A percentile compares a stretch with the other conserved stretches of the same genome.
Evolutionary conservation across 1,284 basidiomycete species (phyloP).

Genomic region (Cutaneotrichosporon curvatum): DNA sequence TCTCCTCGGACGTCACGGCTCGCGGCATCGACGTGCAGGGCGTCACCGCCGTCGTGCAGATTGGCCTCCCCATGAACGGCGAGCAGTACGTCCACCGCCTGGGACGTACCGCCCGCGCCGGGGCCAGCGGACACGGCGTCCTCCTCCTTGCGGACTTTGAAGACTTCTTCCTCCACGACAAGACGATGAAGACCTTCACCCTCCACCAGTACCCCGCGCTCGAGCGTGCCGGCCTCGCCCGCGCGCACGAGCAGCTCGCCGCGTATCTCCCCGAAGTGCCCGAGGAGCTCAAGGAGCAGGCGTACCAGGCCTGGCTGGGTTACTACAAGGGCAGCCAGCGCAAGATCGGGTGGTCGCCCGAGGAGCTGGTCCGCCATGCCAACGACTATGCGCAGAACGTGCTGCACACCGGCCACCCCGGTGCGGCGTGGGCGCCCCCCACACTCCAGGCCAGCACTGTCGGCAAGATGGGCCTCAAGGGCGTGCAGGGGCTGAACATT

Average conservation of each 20-base stretch:
- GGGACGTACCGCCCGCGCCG: conserved; percentile 52
- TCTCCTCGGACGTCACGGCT: conserved; percentile 51
- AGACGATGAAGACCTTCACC: conserved; percentile 49
- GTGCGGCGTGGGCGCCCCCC: conserved; percentile 40
- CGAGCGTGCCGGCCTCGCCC: conserved; percentile 11
- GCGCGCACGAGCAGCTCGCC: conserved; percentile 5
- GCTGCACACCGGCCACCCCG: conserved; percentile 46
- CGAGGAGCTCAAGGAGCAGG: conserved; percentile 49
- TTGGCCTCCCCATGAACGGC: conserved; percentile 47
- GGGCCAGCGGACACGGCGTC: conserved; percentile 52
- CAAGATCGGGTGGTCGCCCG: conserved; percentile 47
- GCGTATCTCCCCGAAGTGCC: conserved; percentile 32
- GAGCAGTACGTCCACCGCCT: conserved; percentile 50
- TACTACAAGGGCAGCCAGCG: conserved; percentile 54
- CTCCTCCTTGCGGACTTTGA: conserved; percentile 57
- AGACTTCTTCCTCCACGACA: conserved; percentile 51
- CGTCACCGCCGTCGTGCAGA: conserved; percentile 53
- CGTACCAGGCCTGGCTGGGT: conserved; percentile 56
- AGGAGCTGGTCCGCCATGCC: conserved; percentile 48
- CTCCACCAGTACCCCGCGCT: conserved; percentile 36
- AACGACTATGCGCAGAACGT: conserved; percentile 50
- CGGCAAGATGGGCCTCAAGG: conserved; percentile 58
- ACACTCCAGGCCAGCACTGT: conserved; percentile 52
- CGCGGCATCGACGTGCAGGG: conserved; percentile 50
- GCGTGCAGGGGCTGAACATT: conserved; percentile 44